Evolutionary conservation across 805 yeast genomes (phyloP).

Genomic region (Metschnikowia gelsemii): DNA sequence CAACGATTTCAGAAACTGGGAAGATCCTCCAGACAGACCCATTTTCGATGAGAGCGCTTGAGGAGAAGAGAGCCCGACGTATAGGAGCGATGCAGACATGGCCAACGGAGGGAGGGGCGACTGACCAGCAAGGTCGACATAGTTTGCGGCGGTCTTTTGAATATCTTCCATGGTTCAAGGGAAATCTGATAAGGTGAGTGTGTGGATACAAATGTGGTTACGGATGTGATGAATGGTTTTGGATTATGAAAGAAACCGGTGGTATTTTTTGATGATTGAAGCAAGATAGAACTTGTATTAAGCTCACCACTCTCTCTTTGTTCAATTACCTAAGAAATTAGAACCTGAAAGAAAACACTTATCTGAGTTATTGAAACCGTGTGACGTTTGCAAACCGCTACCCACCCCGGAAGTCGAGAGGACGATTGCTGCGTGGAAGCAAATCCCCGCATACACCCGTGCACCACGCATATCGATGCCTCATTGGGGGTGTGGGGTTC

Average conservation of each 20-base stretch:
- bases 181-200: too few relatives aligned
- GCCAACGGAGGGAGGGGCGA: conserved; percentile 22
- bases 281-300: too few relatives aligned
- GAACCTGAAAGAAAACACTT: background rate
- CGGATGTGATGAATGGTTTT: background rate
- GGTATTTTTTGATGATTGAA: too few relatives aligned
- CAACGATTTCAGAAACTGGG: conserved; percentile 20
- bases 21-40: conserved; percentile 24
- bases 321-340: background rate
- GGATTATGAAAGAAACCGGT: too few relatives aligned
- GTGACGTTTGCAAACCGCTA: background rate
- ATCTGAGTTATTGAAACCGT: background rate
- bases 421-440: conserved; percentile 7
- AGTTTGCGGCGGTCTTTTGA: conserved; percentile 12
- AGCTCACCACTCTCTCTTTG: too few relatives aligned
- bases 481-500: background rate
- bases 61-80: conserved; percentile 17
- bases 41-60: conserved; percentile 13
- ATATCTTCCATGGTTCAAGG: conserved; percentile 11
- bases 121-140: conserved; percentile 17
- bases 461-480: background rate
- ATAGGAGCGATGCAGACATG: conserved; percentile 15
- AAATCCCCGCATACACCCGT: conserved; percentile 2
- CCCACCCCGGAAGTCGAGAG: background rate
- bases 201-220: too few relatives aligned